These are phyloP conservation scores for Annulohypoxylon stygium DNA, from an alignment of 495 filamentous ascomycete genomes.

Conservation along the genomic window DNA sequence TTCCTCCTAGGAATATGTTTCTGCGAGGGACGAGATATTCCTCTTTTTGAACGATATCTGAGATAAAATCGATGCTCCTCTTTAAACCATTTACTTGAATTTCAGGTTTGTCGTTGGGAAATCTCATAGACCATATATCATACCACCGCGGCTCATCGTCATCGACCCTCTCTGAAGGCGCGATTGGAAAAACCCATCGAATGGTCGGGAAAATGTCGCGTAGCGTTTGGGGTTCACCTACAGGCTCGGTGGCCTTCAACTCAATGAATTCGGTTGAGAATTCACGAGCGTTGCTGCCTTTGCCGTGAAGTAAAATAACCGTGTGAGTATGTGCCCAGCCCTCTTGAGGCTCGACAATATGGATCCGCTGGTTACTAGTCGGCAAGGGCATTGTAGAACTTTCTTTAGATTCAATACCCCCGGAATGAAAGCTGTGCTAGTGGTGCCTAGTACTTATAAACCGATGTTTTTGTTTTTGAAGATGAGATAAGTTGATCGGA, in stretches of 20 bases:
- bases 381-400: neutral
- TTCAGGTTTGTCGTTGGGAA: slow-evolving; percentile 51
- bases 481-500: neutral
- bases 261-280: slow-evolving; percentile 66
- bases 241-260: slow-evolving; percentile 47
- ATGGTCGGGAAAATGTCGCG: slow-evolving; percentile 48
- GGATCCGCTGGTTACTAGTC: neutral
- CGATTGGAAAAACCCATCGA: slow-evolving; percentile 63
- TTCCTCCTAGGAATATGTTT: slow-evolving; percentile 53
- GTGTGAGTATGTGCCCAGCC: slow-evolving; percentile 64
- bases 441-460: too few species aligned
- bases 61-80: slow-evolving; percentile 45
- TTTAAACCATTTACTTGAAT: slow-evolving; percentile 50
- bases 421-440: neutral
- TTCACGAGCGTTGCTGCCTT: slow-evolving; percentile 63
- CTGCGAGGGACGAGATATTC: slow-evolving; percentile 46
- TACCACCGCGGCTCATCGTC: slow-evolving; percentile 59
- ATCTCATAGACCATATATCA: slow-evolving; percentile 54
- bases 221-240: slow-evolving; percentile 52
- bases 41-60: slow-evolving; percentile 46
- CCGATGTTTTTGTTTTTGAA: neutral
- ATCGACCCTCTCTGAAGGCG: slow-evolving; percentile 56
- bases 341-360: neutral
- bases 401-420: neutral
- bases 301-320: slow-evolving; percentile 68